Evolutionary conservation across 2,329 filamentous ascomycete genomes (phyloP).

Genomic region (Botrytis tulipae): DNA sequence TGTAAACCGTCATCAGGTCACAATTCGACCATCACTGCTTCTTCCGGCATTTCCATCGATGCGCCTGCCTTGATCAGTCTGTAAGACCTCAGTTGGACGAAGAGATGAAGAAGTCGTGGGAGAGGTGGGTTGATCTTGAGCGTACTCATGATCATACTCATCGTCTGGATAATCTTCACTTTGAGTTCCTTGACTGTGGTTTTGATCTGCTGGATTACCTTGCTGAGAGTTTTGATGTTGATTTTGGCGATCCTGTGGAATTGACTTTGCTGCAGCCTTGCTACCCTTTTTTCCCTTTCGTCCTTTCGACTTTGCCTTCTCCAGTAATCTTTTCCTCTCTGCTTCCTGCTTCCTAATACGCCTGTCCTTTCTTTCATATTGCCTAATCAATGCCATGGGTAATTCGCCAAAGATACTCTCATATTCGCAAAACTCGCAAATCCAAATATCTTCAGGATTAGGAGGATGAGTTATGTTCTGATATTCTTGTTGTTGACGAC

Average conservation of each 20-base stretch:
- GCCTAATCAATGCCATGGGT: slow-evolving; percentile 78
- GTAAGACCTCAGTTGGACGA: slow-evolving; percentile 8
- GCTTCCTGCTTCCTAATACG: slow-evolving; percentile 78
- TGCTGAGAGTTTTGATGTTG: slow-evolving; percentile 41
- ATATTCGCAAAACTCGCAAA: slow-evolving; percentile 98
- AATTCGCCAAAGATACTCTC: slow-evolving; percentile 90
- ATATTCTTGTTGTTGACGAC: slow-evolving; percentile 73
- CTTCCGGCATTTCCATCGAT: slow-evolving; percentile 4
- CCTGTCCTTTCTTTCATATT: slow-evolving; percentile 93
- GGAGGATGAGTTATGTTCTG: slow-evolving; percentile 75
- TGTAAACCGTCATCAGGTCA: neutral
- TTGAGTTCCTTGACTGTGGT: slow-evolving; percentile 42
- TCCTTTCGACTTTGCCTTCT: slow-evolving; percentile 92
- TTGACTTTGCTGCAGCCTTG: slow-evolving; percentile 47
- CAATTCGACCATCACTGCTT: slow-evolving; percentile 16
- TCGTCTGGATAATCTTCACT: slow-evolving; percentile 50
- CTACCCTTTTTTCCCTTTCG: slow-evolving; percentile 82
- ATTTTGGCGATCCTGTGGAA: slow-evolving; percentile 33
- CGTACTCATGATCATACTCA: slow-evolving; percentile 49
- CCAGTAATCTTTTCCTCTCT: slow-evolving; percentile 79
- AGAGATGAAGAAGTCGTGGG: neutral
- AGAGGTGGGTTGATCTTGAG: slow-evolving; percentile 18
- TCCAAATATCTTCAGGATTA: slow-evolving; percentile 74
- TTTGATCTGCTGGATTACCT: slow-evolving; percentile 35
- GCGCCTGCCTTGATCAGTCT: slow-evolving; percentile 9